These are phyloP conservation scores for Sophora flavescens DNA, from an alignment of 306 rosid species.

Conservation along the genomic window DNA sequence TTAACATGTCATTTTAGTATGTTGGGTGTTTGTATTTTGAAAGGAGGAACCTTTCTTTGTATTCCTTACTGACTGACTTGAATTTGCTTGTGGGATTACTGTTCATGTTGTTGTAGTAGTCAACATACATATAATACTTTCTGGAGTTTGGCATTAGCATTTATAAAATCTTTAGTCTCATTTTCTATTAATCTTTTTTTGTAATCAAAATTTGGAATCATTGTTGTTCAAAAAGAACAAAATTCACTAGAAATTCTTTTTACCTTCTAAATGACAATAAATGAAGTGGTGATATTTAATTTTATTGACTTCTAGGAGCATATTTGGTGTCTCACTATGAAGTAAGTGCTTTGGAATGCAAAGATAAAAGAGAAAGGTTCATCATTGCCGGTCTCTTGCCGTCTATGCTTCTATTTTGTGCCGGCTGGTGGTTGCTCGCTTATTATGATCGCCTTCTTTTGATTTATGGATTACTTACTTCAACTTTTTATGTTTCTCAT, in stretches of 20 bases:
- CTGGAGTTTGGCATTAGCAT: not conserved
- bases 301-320: not conserved
- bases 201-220: not conserved
- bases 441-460: not conserved
- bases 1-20: not conserved
- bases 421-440: not conserved
- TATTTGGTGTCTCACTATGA: not conserved
- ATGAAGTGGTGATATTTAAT: not conserved
- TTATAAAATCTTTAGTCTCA: not conserved
- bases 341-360: not conserved
- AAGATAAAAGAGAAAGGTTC: slow-evolving; percentile 2
- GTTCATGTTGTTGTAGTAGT: not conserved
- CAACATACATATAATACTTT: not conserved
- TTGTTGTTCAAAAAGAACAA: not conserved
- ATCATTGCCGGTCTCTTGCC: not conserved
- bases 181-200: not conserved
- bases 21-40: slow-evolving; percentile 1
- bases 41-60: not conserved
- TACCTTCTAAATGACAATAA: slow-evolving; percentile 6
- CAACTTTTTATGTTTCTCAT: slow-evolving; percentile 3
- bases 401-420: slow-evolving; percentile 1
- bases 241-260: not conserved
- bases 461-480: slow-evolving; percentile 16
- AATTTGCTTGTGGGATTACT: not conserved
- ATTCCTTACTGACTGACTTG: not conserved